Conservation (phyloP, 305 asterid genomes). For the Fraxinus sp. region DNA sequence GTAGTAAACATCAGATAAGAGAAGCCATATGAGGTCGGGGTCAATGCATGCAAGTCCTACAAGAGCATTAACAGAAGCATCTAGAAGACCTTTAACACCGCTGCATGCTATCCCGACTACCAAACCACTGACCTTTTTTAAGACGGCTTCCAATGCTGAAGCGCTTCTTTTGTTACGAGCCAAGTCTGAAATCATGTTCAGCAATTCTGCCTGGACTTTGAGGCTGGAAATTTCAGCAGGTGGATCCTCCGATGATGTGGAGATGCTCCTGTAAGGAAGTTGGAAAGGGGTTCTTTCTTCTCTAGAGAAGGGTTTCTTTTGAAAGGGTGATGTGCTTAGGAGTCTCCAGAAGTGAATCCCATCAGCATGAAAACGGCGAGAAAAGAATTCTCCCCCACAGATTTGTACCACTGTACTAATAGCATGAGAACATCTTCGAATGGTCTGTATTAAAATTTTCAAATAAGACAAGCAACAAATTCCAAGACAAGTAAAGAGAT, state of each 20-base stretch:
- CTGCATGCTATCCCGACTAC: slow-evolving; percentile 80
- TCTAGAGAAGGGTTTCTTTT: slow-evolving; percentile 46
- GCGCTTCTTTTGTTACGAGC: slow-evolving; percentile 59
- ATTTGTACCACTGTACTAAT: slow-evolving; percentile 57
- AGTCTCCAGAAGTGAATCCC: slow-evolving; percentile 89
- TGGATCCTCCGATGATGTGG: slow-evolving; percentile 49
- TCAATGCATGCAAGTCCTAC: slow-evolving; percentile 67
- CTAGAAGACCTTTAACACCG: slow-evolving; percentile 74
- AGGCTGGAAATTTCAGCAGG: slow-evolving; percentile 66
- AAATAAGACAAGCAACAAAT: neutral
- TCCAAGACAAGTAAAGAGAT: slow-evolving; percentile 9
- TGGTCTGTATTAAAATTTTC: slow-evolving; percentile 48
- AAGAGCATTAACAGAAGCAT: slow-evolving; percentile 65
- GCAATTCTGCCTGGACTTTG: slow-evolving; percentile 74
- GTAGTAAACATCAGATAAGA: slow-evolving; percentile 83
- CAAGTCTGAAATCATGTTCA: slow-evolving; percentile 65
- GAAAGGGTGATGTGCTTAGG: slow-evolving; percentile 77
- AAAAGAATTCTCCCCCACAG: slow-evolving; percentile 94
- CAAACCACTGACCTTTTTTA: slow-evolving; percentile 74
- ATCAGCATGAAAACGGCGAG: slow-evolving; percentile 80
- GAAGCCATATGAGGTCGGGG: slow-evolving; percentile 92
- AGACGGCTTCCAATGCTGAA: slow-evolving; percentile 59
- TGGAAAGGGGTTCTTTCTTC: slow-evolving; percentile 51
- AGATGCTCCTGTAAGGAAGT: slow-evolving; percentile 65
- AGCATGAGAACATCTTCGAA: slow-evolving; percentile 58